These are phyloP conservation scores for Ilyonectria sp. DNA, from an alignment of 2,329 filamentous ascomycete genomes.

Conservation along the genomic window DNA sequence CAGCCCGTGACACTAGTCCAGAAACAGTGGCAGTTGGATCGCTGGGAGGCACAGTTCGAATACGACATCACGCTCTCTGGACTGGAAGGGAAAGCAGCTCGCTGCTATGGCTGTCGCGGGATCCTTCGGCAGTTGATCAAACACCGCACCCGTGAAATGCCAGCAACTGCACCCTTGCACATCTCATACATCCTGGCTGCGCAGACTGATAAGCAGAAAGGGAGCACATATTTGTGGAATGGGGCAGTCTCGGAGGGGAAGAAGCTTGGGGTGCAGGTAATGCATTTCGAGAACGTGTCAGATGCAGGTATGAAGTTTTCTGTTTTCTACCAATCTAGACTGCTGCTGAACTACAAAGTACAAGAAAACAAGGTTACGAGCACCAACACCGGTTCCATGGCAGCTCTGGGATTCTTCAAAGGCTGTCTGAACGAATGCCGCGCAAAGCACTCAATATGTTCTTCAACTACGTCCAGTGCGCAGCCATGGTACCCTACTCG, in stretches of 20 bases:
- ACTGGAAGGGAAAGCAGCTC: not conserved
- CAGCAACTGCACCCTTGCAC: not conserved
- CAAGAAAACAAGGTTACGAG: not conserved
- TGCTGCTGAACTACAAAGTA: not conserved
- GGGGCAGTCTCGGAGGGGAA: not conserved
- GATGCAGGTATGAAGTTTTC: not conserved
- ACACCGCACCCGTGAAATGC: not conserved
- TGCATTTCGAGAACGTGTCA: conserved; percentile 9
- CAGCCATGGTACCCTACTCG: conserved; percentile 18
- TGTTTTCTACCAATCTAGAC: not conserved
- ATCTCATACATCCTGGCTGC: not conserved
- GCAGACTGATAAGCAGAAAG: not conserved
- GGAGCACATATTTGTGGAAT: not conserved
- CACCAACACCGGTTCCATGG: not conserved
- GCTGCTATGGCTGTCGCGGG: conserved; percentile 1
- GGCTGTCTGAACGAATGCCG: conserved; percentile 2
- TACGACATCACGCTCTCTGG: not conserved
- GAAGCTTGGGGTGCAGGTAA: not conserved
- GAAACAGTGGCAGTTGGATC: conserved; percentile 9
- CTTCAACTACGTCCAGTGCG: not conserved
- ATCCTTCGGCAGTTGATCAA: conserved; percentile 3
- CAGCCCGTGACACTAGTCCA: conserved; percentile 9
- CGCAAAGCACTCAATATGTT: conserved; percentile 6
- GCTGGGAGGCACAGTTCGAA: not conserved
- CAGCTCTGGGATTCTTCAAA: conserved; percentile 4